Evolutionary conservation across 345 rosid genomes (phyloP).

Genomic region (Arabis alpina): DNA sequence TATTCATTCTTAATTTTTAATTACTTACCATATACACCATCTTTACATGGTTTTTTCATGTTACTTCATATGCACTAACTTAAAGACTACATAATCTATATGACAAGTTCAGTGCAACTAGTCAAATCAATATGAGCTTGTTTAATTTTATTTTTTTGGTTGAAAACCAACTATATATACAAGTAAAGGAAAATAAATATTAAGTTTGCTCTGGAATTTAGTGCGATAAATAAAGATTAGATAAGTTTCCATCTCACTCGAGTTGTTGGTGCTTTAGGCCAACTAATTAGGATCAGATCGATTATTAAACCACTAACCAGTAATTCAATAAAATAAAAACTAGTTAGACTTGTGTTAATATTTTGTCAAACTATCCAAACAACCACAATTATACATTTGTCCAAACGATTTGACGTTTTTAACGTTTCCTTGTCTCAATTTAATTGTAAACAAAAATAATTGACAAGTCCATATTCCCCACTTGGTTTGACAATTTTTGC

Average conservation of each 20-base stretch:
- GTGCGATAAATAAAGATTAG: not conserved
- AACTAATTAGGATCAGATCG: conserved; percentile 29
- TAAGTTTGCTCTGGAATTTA: too few species aligned
- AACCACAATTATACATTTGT: conserved; percentile 10
- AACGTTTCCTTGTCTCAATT: not conserved
- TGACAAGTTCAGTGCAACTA: too few species aligned
- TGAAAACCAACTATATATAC: too few species aligned
- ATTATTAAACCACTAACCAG: conserved; percentile 13
- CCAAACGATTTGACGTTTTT: conserved; percentile 31
- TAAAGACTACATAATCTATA: not conserved
- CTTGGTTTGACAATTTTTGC: conserved; percentile 15
- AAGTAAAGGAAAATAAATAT: too few species aligned
- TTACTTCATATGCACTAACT: not conserved
- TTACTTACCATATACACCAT: too few species aligned
- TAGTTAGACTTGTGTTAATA: not conserved
- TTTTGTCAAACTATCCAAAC: conserved; percentile 20
- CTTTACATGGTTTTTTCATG: too few species aligned
- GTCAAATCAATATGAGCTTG: too few species aligned
- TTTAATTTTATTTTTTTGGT: too few species aligned
- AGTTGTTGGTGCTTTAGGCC: conserved; percentile 34
- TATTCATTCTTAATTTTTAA: conserved; percentile 1
- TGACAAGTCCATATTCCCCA: not conserved
- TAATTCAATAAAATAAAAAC: not conserved
- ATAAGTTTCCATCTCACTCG: not conserved
- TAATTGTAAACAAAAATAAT: not conserved